Evolutionary conservation across 768 basidiomycete species (phyloP).

Genomic region (Dictyophora rubrovolvata): DNA sequence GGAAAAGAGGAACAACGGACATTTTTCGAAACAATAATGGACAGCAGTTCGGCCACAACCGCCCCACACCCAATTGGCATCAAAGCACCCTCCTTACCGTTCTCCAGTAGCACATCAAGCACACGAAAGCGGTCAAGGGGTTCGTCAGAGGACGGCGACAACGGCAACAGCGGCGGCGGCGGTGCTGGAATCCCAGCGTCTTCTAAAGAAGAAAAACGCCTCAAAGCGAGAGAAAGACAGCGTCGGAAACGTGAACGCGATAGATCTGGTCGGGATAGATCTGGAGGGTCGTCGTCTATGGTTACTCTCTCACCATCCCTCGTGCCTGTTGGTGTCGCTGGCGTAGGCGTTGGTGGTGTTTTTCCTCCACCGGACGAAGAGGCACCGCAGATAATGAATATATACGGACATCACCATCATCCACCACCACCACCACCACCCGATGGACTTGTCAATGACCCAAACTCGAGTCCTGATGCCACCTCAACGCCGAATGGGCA

Average conservation of each 20-base stretch:
- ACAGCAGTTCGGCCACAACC: not conserved
- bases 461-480: conserved; percentile 17
- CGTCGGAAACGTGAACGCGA: conserved; percentile 72
- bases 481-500: conserved; percentile 8
- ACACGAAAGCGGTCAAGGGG: conserved; percentile 4
- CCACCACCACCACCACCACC: not conserved
- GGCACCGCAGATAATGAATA: not conserved
- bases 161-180: not conserved
- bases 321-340: not conserved
- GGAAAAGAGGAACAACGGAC: not conserved
- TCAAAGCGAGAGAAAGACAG: conserved; percentile 82
- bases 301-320: not conserved
- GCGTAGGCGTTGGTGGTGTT: not conserved
- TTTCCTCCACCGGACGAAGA: conserved; percentile 5
- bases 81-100: not conserved
- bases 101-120: not conserved
- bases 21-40: not conserved
- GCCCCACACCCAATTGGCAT: conserved; percentile 1
- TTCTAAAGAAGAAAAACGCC: conserved; percentile 44
- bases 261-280: conserved; percentile 21
- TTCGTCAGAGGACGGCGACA: conserved; percentile 4
- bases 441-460: conserved; percentile 2
- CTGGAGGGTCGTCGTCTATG: conserved; percentile 1
- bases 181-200: too few relatives aligned
- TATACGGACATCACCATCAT: conserved; percentile 6